Percentiles rank a stretch among this genome's conserved stretches.
Conservation (phyloP, 768 basidiomycete species). For the Leucogyrophana mollusca region DNA sequence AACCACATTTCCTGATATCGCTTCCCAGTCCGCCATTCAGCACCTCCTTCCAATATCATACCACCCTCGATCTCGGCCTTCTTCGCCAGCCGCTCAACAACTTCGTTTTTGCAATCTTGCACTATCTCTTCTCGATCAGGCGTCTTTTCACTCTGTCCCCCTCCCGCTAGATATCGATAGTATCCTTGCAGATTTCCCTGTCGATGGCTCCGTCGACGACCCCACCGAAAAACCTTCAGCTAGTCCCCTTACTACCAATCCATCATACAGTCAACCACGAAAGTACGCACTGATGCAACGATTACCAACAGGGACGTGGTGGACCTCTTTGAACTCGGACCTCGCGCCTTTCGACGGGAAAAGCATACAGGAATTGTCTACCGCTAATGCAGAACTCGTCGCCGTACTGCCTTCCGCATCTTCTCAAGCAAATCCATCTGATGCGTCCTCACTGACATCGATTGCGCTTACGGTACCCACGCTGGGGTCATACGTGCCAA, state of each 20-base stretch:
- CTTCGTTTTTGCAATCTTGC: slow-evolving; percentile 75
- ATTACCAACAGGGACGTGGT: slow-evolving; percentile 74
- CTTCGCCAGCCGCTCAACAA: slow-evolving; percentile 66
- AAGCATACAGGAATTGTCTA: slow-evolving; percentile 49
- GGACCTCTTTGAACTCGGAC: slow-evolving; percentile 66
- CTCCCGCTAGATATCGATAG: slow-evolving; percentile 46
- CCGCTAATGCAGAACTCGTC: slow-evolving; percentile 75
- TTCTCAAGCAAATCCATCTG: slow-evolving; percentile 21
- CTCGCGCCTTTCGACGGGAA: slow-evolving; percentile 35
- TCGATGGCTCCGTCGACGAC: slow-evolving; percentile 17
- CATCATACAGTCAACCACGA: slow-evolving; percentile 32
- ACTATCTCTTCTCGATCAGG: slow-evolving; percentile 67
- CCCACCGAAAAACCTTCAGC: slow-evolving; percentile 20
- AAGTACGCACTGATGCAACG: slow-evolving; percentile 80
- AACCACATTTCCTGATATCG: slow-evolving; percentile 7
- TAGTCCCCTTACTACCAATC: slow-evolving; percentile 22
- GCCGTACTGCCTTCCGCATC: slow-evolving; percentile 68
- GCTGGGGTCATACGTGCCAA: slow-evolving; percentile 56
- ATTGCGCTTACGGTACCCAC: slow-evolving; percentile 27
- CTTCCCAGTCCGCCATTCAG: slow-evolving; percentile 55
- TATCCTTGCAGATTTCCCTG: slow-evolving; percentile 33
- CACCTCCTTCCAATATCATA: slow-evolving; percentile 69
- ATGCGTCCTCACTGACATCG: slow-evolving; percentile 21
- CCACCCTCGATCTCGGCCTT: slow-evolving; percentile 60
- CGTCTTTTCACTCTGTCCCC: slow-evolving; percentile 49